Base-by-base conservation (phyloP, 1,284 basidiomycete genomes). In the Fomitopsis pinicola region DNA sequence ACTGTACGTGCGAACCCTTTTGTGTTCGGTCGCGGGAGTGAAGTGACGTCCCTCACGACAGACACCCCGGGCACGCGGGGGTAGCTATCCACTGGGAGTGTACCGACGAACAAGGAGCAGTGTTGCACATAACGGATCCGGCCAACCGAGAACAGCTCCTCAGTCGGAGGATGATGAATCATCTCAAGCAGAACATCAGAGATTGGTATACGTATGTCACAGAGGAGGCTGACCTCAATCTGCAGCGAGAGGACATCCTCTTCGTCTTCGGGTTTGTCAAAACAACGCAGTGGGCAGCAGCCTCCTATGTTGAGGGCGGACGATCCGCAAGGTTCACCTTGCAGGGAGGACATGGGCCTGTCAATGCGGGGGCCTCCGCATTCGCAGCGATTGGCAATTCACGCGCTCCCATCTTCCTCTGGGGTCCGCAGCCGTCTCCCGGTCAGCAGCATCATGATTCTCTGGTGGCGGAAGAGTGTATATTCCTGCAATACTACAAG, bases 401-500 rank as follows among this genome's bases (percentile, higher is more conserved):
- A 5, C 30, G 36, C 10, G 15, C 30, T 17, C 53, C 57, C 1
- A 33, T 26, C 3, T 6, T 52, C n/a, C 33, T 30, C 42, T 46
- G 22, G 52, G 60, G 60, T 6, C 60, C 60, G 35, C 3, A 38
- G 15, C 14, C 26, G 6, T 14, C 19, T 14, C 45, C 12, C 2
- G 10, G 26, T 14, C 22, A n/a, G 6, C n/a, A 12, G 45, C 22
- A 5, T 19, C 45, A 28, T 19, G 22, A 19, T 26, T 5, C 9
- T 12, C 22, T 26, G 48, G 28, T 15, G 28, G 48, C 48, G 7
- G 35, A 58, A 38, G 55, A 61, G 50, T 61, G 59, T 45, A 22
- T 72, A 5, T 71, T 71, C 44, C 10, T 70, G 2, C 36, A 62
- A 19, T 70, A 68, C 19, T 72, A 67, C 64, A 67, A 68, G 56